phyloP scores from a whole-genome alignment of 345 rosid species.

The Rhodomyrtus tomentosa region DNA sequence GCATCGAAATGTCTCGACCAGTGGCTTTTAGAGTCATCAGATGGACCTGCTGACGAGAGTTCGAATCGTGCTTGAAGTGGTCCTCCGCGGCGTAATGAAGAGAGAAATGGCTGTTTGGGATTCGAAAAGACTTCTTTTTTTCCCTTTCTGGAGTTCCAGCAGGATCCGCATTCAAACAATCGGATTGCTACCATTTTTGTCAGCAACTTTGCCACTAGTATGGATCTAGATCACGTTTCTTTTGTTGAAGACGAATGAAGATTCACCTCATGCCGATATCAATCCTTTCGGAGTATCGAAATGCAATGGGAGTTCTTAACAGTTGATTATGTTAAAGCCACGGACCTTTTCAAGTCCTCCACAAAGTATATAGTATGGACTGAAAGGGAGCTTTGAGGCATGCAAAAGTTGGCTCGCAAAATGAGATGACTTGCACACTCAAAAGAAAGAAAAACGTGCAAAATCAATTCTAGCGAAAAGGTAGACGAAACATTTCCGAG shows the following conservation, averaged over 20 bases:
- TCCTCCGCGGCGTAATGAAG: background rate
- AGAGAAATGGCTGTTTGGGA: background rate
- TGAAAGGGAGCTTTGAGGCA: background rate
- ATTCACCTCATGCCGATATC: background rate
- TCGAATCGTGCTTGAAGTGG: background rate
- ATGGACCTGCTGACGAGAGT: background rate
- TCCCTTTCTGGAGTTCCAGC: background rate
- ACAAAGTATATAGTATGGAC: background rate
- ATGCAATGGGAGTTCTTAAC: background rate
- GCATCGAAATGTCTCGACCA: background rate
- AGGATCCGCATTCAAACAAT: background rate
- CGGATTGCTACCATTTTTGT: background rate
- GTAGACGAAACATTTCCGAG: background rate
- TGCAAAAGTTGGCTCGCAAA: background rate
- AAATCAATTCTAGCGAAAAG: background rate
- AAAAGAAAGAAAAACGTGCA: background rate
- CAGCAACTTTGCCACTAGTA: background rate
- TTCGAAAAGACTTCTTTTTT: background rate
- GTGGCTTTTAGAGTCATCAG: background rate
- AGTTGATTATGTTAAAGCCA: background rate
- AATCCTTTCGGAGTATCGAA: background rate
- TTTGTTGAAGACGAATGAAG: background rate
- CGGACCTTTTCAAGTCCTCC: background rate
- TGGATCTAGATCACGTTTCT: background rate
- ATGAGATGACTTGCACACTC: background rate